A percentile compares a stretch with the other conserved stretches of the same genome.
These are phyloP conservation scores for Solanum neorickii DNA, from an alignment of 257 asterid species.

Conservation along the genomic window DNA sequence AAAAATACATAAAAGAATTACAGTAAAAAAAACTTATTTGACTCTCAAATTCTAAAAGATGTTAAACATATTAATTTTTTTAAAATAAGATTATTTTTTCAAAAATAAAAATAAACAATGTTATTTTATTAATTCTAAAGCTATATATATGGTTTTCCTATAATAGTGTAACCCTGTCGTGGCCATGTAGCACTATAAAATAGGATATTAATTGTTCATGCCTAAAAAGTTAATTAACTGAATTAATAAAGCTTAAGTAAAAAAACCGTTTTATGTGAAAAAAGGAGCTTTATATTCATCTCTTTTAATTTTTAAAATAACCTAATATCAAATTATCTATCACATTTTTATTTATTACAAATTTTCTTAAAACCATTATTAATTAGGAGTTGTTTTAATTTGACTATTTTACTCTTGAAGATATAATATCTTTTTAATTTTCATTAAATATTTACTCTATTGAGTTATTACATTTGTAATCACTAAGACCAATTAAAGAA, in stretches of 20 bases:
- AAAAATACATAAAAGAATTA: too few relatives aligned
- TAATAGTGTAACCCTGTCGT: not conserved
- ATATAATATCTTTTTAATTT: too few relatives aligned
- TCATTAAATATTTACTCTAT: too few relatives aligned
- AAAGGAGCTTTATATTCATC: not conserved
- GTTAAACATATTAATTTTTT: too few relatives aligned
- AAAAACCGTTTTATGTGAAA: not conserved
- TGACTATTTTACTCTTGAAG: too few relatives aligned
- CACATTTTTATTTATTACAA: not conserved
- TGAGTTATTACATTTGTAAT: too few relatives aligned
- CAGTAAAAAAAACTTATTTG: too few relatives aligned
- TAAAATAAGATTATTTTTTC: too few relatives aligned
- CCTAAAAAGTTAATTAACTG: not conserved
- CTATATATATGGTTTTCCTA: not conserved
- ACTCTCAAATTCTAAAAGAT: too few relatives aligned
- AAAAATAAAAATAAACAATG: too few relatives aligned
- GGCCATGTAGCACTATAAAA: not conserved
- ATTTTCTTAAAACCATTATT: fast-evolving
- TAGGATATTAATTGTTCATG: not conserved
- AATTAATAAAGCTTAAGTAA: not conserved
- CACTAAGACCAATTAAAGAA: too few relatives aligned
- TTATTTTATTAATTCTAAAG: not conserved
- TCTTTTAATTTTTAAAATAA: not conserved
- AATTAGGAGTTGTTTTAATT: too few relatives aligned
- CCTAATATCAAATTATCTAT: not conserved